A percentile compares a stretch with the other conserved stretches of the same genome.
phyloP scores from a whole-genome alignment of 257 asterid species.

The Datura wrightii region DNA sequence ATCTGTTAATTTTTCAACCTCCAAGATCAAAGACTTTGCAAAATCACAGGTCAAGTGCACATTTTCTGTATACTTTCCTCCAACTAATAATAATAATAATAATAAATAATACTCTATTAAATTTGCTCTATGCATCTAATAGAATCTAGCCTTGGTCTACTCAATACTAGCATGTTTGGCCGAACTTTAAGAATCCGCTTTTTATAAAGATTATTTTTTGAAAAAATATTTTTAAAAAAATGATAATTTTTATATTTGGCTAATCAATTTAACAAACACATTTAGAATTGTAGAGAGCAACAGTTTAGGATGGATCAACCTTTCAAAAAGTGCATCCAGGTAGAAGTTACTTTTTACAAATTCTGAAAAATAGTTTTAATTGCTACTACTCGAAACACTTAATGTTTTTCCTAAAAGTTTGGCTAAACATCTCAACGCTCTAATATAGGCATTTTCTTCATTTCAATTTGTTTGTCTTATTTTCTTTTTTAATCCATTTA shows the following conservation, averaged over 20 bases:
- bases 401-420: not conserved
- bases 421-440: not conserved
- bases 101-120: no score
- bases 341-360: not conserved
- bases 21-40: constrained; percentile 66
- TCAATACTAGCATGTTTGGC: not conserved
- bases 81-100: not conserved
- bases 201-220: not conserved
- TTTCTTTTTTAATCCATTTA: no score
- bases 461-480: no score
- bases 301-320: not conserved
- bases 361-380: not conserved
- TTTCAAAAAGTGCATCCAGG: not conserved
- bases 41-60: constrained; percentile 61
- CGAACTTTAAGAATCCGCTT: not conserved
- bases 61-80: not conserved
- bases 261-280: not conserved
- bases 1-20: constrained; percentile 45
- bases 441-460: not conserved
- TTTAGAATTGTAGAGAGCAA: no score
- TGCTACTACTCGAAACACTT: not conserved
- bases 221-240: not conserved
- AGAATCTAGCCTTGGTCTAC: not conserved
- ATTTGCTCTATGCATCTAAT: not conserved
- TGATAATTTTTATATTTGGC: not conserved